Evolutionary conservation across 2,329 filamentous ascomycete species (phyloP), one percentile per base, ranked within the genome.

Genomic region (Penicillium digitatum): DNA sequence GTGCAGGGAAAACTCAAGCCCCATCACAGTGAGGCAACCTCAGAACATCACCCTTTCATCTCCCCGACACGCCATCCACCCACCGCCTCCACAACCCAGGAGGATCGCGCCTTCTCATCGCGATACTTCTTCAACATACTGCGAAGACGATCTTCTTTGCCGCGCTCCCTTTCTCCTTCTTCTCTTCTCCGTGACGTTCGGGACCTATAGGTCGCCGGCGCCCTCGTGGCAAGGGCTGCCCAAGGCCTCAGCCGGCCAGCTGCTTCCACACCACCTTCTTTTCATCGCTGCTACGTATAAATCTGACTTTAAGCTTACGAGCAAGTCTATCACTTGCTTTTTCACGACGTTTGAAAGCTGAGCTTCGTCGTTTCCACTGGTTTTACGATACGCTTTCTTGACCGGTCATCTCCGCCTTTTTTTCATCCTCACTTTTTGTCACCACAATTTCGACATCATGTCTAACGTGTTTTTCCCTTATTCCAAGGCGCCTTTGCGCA

Each of bases 401-500:
- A 57, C 44, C 56, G 52, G 46, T 43, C 46, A 35, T 59, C 46
- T 44, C 49, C 57, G 47, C 38, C 31, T 49, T 49, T 45, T 32
- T 45, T 55, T 22, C 47, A 54, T 60, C 40, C 37, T 51, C 51
- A 51, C 55, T 37, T 54, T 50, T 51, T 43, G 60, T 52, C 54
- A 46, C 54, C 51, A 62, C 57, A 55, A 61, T 66, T 70, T 65
- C 70, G 73, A 73, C 77, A 89, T 70, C 71, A 96, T 99, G 94
- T 84, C 93, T 79, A 95, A 95, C 78, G 87, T 93, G 65, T 87
- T 87, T 74, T 96, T 96, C 72, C 82, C 88, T 71, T 90, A 91
- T 78, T 96, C 90, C 74, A 92, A 89, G 83, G 92, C 89, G 84
- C 92, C 92, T 76, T 83, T 97, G 83, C 93, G 94, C 82, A 95